Conservation (phyloP, 148 eudicot species). For the Pouteria glomerata region DNA sequence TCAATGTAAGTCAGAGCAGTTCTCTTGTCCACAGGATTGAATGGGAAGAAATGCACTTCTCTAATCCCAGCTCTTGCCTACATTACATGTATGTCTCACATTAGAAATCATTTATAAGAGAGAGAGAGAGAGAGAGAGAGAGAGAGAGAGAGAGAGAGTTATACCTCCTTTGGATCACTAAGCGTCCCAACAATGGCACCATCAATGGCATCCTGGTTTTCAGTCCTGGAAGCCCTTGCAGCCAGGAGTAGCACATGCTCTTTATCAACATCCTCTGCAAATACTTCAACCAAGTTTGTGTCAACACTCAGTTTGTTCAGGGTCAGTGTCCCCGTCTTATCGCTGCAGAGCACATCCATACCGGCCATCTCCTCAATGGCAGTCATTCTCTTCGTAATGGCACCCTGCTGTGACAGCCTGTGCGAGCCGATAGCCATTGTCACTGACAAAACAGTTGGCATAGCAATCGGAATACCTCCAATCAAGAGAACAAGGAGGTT, state of each 20-base stretch:
- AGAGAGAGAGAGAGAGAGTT: neutral
- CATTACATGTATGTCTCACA: neutral
- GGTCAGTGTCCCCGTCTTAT: slow-evolving; percentile 93
- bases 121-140: neutral
- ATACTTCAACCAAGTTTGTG: slow-evolving; percentile 79
- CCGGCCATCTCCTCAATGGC: slow-evolving; percentile 99
- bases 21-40: slow-evolving; percentile 81
- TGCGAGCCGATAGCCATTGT: slow-evolving; percentile 93
- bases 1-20: slow-evolving; percentile 82
- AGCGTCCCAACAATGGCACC: slow-evolving; percentile 90
- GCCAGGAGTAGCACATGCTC: slow-evolving; percentile 74
- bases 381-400: slow-evolving; percentile 97
- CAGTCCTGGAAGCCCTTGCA: slow-evolving; percentile 87
- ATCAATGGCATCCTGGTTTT: slow-evolving; percentile 96
- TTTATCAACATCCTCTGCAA: slow-evolving; percentile 76
- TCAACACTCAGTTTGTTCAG: slow-evolving; percentile 89
- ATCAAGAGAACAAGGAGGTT: slow-evolving; percentile 87
- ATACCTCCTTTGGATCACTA: slow-evolving; percentile 96
- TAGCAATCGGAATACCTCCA: slow-evolving; percentile 96
- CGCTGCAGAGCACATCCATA: slow-evolving; percentile 98
- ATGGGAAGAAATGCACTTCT: slow-evolving; percentile 76
- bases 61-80: slow-evolving; percentile 76
- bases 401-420: slow-evolving; percentile 93
- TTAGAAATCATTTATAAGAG: neutral
- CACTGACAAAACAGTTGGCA: slow-evolving; percentile 97